phyloP scores from a whole-genome alignment of 225 moss, liverwort and hornwort species.

The Straminergon stramineum region DNA sequence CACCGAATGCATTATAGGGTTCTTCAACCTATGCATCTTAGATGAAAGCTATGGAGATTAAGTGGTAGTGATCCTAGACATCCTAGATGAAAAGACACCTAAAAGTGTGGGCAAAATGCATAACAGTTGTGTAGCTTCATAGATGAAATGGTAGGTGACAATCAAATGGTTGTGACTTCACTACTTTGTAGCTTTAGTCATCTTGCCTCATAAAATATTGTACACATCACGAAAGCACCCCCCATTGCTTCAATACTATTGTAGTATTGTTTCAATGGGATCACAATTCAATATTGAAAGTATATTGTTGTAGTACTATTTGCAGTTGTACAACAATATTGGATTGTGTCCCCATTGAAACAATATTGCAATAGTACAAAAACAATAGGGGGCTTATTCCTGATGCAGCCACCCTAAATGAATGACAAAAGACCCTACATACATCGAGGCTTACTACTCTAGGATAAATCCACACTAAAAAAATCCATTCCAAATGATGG shows the following conservation, averaged over 20 bases:
- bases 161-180: too few species aligned
- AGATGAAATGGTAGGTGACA: not conserved
- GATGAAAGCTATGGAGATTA: accelerated
- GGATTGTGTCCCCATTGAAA: too few species aligned
- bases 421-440: not conserved
- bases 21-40: not conserved
- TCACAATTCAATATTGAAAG: too few species aligned
- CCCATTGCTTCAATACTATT: too few species aligned
- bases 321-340: too few species aligned
- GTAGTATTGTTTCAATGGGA: too few species aligned
- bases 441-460: not conserved
- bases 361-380: too few species aligned
- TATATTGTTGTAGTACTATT: too few species aligned
- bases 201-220: not conserved
- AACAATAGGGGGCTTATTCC: too few species aligned
- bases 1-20: not conserved
- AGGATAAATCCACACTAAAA: not conserved
- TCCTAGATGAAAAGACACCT: accelerated
- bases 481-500: not conserved
- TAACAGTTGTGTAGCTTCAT: not conserved
- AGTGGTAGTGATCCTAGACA: not conserved
- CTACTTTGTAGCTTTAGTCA: not conserved
- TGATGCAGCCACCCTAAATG: too few species aligned
- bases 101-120: not conserved
- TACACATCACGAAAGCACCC: too few species aligned